phyloP scores from a whole-genome alignment of 176 grass and related monocot species.

The Oryza glaberrima region DNA sequence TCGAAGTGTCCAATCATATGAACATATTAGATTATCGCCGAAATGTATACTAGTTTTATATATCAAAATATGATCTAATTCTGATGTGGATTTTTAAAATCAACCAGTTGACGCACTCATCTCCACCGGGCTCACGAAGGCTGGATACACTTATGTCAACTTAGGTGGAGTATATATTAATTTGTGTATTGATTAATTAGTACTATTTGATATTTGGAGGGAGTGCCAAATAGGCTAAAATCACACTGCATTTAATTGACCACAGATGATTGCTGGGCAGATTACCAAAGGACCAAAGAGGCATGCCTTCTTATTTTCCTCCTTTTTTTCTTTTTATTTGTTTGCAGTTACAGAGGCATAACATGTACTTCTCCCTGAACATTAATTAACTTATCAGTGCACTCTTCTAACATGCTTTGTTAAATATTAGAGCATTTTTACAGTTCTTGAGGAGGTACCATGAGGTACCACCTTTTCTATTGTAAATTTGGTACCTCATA shows the following conservation, averaged over 20 bases:
- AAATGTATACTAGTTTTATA: background rate
- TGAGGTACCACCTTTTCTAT: too few relatives aligned
- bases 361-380: background rate
- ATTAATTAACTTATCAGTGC: background rate
- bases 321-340: background rate
- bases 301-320: background rate
- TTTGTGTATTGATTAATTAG: background rate
- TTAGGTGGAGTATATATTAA: conserved; percentile 36
- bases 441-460: too few relatives aligned
- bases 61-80: background rate
- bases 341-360: too few relatives aligned
- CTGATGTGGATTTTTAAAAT: background rate
- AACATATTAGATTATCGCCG: too few relatives aligned
- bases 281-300: conserved; percentile 50
- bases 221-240: background rate
- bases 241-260: background rate
- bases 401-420: background rate
- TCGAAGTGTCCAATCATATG: too few relatives aligned
- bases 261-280: conserved; percentile 82
- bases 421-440: background rate
- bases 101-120: conserved; percentile 62
- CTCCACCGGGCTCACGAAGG: conserved; percentile 53
- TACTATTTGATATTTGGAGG: too few relatives aligned
- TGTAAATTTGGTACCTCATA: too few relatives aligned
- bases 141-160: conserved; percentile 72